phyloP scores from a whole-genome alignment of 2,329 filamentous ascomycete species.

The Cladophialophora exuberans region DNA sequence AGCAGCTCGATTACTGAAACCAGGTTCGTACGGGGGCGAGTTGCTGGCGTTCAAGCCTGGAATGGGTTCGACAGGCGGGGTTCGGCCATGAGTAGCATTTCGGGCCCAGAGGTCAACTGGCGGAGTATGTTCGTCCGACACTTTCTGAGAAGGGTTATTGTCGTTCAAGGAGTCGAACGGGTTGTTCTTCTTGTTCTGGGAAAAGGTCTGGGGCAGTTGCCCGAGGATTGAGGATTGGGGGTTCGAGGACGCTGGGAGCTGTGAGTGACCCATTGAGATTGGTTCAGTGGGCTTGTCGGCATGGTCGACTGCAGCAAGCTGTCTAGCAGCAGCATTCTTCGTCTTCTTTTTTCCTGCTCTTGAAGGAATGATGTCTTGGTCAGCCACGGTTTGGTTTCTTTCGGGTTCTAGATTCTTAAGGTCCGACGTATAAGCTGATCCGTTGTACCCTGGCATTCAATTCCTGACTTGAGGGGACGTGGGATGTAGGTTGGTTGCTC shows the following conservation, averaged over 20 bases:
- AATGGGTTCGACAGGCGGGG: slow-evolving; percentile 25
- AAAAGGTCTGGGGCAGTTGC: slow-evolving; percentile 23
- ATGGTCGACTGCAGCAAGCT: slow-evolving; percentile 22
- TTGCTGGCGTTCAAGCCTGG: slow-evolving; percentile 35
- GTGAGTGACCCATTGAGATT: slow-evolving; percentile 25
- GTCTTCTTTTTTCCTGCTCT: slow-evolving; percentile 28
- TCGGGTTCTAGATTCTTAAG: slow-evolving; percentile 15
- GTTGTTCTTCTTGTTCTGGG: slow-evolving; percentile 15
- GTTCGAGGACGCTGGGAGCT: slow-evolving; percentile 9
- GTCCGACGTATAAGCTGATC: slow-evolving; percentile 16
- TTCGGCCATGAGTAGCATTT: slow-evolving; percentile 23
- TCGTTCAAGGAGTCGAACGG: slow-evolving; percentile 24
- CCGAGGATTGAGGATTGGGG: slow-evolving; percentile 24
- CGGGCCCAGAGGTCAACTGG: slow-evolving; percentile 26
- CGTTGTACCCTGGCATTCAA: slow-evolving; percentile 31
- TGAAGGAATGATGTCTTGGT: slow-evolving; percentile 22
- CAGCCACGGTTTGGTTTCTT: slow-evolving; percentile 19
- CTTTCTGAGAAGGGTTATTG: slow-evolving; percentile 28
- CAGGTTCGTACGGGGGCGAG: slow-evolving; percentile 46
- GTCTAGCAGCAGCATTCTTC: slow-evolving; percentile 31
- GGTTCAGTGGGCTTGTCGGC: slow-evolving; percentile 21
- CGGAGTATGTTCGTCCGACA: slow-evolving; percentile 33
- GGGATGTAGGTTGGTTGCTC: no score
- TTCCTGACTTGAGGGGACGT: neutral
- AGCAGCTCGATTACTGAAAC: slow-evolving; percentile 42